Base-by-base conservation (phyloP, 1,139 yeast genomes). In the Geotrichum armillariae region DNA sequence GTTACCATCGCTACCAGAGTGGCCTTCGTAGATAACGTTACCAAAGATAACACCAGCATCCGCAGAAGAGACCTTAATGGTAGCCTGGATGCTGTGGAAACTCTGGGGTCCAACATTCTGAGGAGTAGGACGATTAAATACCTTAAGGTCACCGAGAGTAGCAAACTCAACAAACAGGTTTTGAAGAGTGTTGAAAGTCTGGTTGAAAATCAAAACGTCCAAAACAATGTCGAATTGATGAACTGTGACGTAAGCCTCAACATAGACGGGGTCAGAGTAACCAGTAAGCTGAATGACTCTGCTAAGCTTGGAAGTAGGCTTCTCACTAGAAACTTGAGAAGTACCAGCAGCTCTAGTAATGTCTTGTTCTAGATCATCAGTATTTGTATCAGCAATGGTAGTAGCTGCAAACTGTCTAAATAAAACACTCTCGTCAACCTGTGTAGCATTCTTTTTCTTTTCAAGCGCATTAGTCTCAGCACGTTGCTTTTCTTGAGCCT, bases 41-140 rank as follows among this genome's bases (percentile, higher is more conserved):
- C 99, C 99, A 67, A 94, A 94, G 50, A 94, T 89, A 49, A 93
- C 95, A 58, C 96, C 96, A 9, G 99, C 91, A 66, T 94, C 99
- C 12, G 98, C 98, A 44, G 96, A 87, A 2, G 96, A 86, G 43
- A 94, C 99, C 70, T 90, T 91, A 60, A 94, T 79, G 1, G 97
- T 91, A 43, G 93, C 82, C 62, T 88, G 93, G 18, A 88, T 78
- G 59, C 87, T 86, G 70, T 88, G 89, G 80, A 94, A 94, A 18
- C 96, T 96, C 68, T 93, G 96, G 14, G 99, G 96, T 23, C 96
- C 96, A 58, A 94, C 80, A 65, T 93, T 94, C 46, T 88, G 89
- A n/a, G 96, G 82, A 2, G 90, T 78, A 46, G 99, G 96, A 60
- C 85, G 85, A 66, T 93, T 98, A 45, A 91, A 87, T 41, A 94